Base-by-base conservation (phyloP, 441 rosid genomes). In the Adansonia madagascariensis region DNA sequence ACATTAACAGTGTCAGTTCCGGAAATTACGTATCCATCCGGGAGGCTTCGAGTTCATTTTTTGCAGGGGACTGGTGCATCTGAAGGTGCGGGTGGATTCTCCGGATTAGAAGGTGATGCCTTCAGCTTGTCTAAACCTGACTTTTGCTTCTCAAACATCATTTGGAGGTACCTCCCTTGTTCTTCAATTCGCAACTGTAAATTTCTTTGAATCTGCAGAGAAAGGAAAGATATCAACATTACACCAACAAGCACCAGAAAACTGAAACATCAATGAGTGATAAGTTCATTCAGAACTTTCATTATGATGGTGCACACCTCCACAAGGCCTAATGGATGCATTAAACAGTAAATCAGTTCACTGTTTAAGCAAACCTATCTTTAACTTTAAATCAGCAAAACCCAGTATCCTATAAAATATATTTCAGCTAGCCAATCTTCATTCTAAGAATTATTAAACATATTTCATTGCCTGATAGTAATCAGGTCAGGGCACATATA, bases 121-220 rank as follows among this genome's bases (percentile, higher is more conserved):
- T 89, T 89, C 66, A 81, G 83, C 88, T 84, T 85, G 81, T 83
- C 83, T n/a, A 81, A 73, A 75, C 91, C 92, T 1, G 97, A 84
- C 79, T 86, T 89, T 84, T 94, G 98, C 83, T 91, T 91, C 91
- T 95, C 98, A 64, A 95, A 95, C 97, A 95, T 95, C 97, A 86
- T 89, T 80, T 95, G 97, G 73, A 95, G 93, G 86, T 90, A 82
- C 88, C 87, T 91, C 77, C 99, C 99, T 82, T 95, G 97, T 86
- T 95, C 98, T 87, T 95, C 98, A 81, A 95, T 92, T 22, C 91
- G 90, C 80, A 95, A 85, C 88, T 95, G 99, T 77, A 95, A 83
- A 81, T 88, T 95, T 84, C 98, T 89, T 89, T 93, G 98, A 60
- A 95, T 95, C 99, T 94, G 90, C 75, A 71, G 77, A 78, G 65